These are phyloP conservation scores for Ostreobium quekettii DNA, from an alignment of 139 green algal species.

Conservation along the genomic window DNA sequence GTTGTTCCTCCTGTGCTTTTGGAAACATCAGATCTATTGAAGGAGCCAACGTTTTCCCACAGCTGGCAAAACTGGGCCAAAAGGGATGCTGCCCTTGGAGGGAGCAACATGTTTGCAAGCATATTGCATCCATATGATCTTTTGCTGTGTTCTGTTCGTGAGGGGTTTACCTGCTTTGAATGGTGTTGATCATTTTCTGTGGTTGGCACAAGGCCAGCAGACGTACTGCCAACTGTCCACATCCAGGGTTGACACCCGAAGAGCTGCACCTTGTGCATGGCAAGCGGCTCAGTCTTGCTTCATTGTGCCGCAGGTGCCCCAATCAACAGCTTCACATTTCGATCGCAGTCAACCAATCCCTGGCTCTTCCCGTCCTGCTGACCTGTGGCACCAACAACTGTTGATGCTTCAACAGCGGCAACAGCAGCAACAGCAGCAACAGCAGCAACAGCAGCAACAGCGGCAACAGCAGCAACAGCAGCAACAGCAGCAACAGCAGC, in stretches of 20 bases:
- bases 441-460: slow-evolving; percentile 1
- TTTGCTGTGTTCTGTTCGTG: no score
- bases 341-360: not conserved
- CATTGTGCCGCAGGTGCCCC: slow-evolving; percentile 1
- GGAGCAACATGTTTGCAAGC: not conserved
- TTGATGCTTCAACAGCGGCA: not conserved
- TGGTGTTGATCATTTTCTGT: no score
- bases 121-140: not conserved
- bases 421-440: slow-evolving; percentile 14
- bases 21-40: not conserved
- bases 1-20: not conserved
- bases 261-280: slow-evolving; percentile 6
- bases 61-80: not conserved
- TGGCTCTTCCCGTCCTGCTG: not conserved
- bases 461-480: not conserved
- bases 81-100: not conserved
- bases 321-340: not conserved
- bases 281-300: not conserved
- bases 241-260: not conserved
- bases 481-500: slow-evolving; percentile 17
- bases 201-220: not conserved
- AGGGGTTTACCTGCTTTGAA: no score
- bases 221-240: not conserved
- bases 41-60: not conserved
- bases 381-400: not conserved